phyloP scores from a whole-genome alignment of 2,329 filamentous ascomycete species.

The Diaporthe aspalathi region DNA sequence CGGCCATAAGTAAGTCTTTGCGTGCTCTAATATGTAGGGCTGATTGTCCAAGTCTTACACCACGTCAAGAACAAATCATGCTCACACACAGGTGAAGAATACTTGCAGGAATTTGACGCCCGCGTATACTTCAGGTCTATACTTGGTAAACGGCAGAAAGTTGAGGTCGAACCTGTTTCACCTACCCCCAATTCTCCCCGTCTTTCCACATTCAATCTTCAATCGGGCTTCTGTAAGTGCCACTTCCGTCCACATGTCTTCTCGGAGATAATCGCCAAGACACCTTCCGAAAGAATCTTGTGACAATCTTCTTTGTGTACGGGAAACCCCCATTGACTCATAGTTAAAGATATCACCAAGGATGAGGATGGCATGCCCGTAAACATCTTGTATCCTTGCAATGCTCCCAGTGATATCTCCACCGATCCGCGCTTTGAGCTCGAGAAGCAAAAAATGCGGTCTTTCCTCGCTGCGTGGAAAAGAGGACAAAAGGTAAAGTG shows the following conservation, averaged over 20 bases:
- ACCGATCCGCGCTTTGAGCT: background rate
- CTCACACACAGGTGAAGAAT: conserved; percentile 1
- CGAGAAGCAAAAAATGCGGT: background rate
- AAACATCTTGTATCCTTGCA: background rate
- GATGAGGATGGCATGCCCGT: background rate
- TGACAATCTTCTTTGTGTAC: too few species aligned
- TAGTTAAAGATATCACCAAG: background rate
- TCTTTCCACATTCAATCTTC: too few species aligned
- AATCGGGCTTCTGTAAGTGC: background rate
- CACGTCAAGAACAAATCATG: background rate
- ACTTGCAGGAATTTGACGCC: background rate
- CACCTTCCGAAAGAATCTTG: too few species aligned
- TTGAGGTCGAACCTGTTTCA: too few species aligned
- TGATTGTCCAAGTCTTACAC: too few species aligned
- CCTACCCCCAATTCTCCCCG: too few species aligned
- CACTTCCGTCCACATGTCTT: accelerated
- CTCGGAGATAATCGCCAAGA: too few species aligned
- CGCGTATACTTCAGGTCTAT: background rate
- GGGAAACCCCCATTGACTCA: too few species aligned
- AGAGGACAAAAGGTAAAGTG: background rate
- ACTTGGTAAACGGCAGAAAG: background rate
- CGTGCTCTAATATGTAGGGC: too few species aligned
- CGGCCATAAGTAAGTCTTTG: conserved; percentile 26
- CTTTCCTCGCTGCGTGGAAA: background rate
- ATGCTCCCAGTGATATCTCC: background rate